phyloP scores from a whole-genome alignment of 768 basidiomycete species.

The Neoboletus brunneissimus region DNA sequence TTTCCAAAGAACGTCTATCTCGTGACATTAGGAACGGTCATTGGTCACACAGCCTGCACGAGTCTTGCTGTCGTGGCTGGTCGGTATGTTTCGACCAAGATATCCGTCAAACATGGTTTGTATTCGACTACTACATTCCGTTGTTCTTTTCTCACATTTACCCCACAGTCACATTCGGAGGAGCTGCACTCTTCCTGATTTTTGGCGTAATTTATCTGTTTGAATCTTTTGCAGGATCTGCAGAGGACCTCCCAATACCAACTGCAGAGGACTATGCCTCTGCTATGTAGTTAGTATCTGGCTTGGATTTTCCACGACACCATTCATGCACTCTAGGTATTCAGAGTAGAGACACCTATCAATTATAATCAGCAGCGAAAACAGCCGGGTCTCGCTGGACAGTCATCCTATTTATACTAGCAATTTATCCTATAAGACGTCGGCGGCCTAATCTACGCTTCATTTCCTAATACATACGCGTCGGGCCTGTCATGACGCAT shows the following conservation, averaged over 20 bases:
- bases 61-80: conserved; percentile 91
- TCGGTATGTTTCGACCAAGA: conserved; percentile 87
- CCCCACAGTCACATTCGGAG: conserved; percentile 73
- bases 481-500: not conserved
- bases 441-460: not conserved
- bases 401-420: not conserved
- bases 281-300: conserved; percentile 1
- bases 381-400: not conserved
- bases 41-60: conserved; percentile 88
- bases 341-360: not conserved
- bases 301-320: not conserved
- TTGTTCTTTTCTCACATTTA: not conserved
- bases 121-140: conserved; percentile 12
- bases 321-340: not conserved
- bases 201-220: conserved; percentile 80
- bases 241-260: conserved; percentile 21
- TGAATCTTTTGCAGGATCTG: conserved; percentile 45
- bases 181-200: conserved; percentile 77
- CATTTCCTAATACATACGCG: not conserved
- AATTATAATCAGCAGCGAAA: not conserved
- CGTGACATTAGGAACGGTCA: conserved; percentile 84
- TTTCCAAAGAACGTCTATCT: conserved; percentile 79
- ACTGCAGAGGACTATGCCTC: conserved; percentile 6
- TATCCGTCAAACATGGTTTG: conserved; percentile 89
- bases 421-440: not conserved